Conservation (phyloP, 2,329 filamentous ascomycete genomes). For the Clonostachys byssicola region DNA sequence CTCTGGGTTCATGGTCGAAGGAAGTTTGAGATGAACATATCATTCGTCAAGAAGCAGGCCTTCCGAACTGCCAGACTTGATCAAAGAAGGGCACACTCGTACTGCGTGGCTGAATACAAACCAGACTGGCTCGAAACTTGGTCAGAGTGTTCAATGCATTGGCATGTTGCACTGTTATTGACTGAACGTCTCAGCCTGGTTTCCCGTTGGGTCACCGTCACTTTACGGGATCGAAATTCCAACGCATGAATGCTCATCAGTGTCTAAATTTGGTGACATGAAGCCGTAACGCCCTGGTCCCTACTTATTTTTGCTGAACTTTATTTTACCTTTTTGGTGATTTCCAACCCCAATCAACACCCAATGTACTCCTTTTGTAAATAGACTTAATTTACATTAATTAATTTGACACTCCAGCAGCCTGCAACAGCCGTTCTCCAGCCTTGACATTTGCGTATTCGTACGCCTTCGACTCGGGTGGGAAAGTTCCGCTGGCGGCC, state of each 20-base stretch:
- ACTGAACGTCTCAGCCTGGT: no score
- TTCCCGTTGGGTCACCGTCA: no score
- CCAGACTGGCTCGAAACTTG: no score
- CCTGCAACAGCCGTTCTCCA: slow-evolving; percentile 54
- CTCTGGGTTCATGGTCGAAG: neutral
- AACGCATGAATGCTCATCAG: no score
- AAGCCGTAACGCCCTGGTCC: neutral
- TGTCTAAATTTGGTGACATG: no score
- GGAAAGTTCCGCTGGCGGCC: slow-evolving; percentile 84
- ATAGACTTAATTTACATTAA: neutral
- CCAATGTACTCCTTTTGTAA: neutral
- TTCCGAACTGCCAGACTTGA: no score
- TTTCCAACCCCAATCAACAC: neutral
- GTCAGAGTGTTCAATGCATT: no score
- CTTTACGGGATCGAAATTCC: no score
- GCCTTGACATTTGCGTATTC: slow-evolving; percentile 59
- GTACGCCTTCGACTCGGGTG: slow-evolving; percentile 66
- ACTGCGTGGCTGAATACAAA: no score
- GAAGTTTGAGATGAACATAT: neutral
- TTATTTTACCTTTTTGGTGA: neutral
- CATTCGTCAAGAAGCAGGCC: no score
- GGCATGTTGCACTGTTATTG: no score
- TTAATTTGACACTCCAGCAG: slow-evolving; percentile 23
- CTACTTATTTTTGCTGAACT: neutral
- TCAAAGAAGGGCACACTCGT: no score